These are phyloP conservation scores for Colletotrichum chrysophilum DNA, from an alignment of 2,329 filamentous ascomycete species.

Conservation along the genomic window DNA sequence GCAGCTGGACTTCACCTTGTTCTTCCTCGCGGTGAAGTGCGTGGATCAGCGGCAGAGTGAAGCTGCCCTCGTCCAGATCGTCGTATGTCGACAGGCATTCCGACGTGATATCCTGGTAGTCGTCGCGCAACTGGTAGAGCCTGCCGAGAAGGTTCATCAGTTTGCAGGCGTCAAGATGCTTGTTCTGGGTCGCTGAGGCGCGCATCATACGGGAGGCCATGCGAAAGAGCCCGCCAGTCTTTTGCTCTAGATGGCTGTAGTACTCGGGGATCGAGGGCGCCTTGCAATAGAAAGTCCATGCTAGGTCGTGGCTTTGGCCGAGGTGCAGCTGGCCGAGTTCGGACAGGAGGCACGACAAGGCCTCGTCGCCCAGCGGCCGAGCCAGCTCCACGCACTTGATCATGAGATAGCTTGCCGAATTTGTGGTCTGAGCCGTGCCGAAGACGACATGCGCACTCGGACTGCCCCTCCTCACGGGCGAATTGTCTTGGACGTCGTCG, in stretches of 20 bases:
- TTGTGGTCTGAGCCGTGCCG: constrained; percentile 39
- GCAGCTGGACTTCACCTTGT: neutral
- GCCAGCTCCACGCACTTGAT: constrained; percentile 22
- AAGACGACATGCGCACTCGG: constrained; percentile 40
- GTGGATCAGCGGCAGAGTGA: constrained; percentile 1
- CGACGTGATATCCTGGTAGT: neutral
- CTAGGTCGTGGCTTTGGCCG: constrained; percentile 32
- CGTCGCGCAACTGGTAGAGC: neutral
- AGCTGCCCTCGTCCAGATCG: neutral
- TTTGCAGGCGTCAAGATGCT: neutral
- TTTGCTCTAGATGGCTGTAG: constrained; percentile 16
- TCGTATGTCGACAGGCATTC: neutral
- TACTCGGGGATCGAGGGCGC: constrained; percentile 30
- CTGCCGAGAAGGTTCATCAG: constrained; percentile 2
- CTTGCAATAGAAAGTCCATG: constrained; percentile 26
- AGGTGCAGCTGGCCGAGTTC: constrained; percentile 21
- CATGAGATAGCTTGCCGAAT: constrained; percentile 35
- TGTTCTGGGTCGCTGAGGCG: neutral
- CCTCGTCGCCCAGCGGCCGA: constrained; percentile 21
- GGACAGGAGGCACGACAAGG: constrained; percentile 20
- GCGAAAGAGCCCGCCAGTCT: neutral
- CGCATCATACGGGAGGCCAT: neutral
- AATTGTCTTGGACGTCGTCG: constrained; percentile 43
- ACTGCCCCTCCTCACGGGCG: constrained; percentile 34
- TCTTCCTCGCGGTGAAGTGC: neutral